These are phyloP conservation scores for Polygonum maritimum DNA, from an alignment of 148 eudicot genomes.

Conservation along the genomic window DNA sequence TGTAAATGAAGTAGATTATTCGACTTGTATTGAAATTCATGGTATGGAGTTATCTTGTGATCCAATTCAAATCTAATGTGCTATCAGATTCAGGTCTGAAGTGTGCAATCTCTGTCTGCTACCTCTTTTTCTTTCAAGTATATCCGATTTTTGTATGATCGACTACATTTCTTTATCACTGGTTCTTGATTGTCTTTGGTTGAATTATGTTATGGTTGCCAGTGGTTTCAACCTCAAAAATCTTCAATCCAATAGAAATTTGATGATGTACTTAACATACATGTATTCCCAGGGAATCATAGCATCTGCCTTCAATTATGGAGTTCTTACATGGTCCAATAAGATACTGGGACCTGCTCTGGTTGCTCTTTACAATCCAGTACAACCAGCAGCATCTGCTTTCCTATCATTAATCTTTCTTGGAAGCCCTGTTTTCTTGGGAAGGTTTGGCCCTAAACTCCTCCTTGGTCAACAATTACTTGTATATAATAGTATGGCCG, in stretches of 20 bases:
- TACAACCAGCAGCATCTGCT: conserved; percentile 87
- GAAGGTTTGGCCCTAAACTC: conserved; percentile 41
- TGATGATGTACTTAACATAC: background rate
- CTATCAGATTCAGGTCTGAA: background rate
- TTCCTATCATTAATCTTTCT: conserved; percentile 63
- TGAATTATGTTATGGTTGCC: background rate
- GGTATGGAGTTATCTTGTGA: background rate
- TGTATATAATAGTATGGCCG: background rate
- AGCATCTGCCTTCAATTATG: conserved; percentile 80
- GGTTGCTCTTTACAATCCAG: conserved; percentile 82
- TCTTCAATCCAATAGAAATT: background rate
- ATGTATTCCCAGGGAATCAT: conserved; percentile 48
- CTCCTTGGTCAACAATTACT: background rate
- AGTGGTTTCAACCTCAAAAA: background rate
- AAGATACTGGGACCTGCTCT: conserved; percentile 79
- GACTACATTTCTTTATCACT: background rate
- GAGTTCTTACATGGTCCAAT: conserved; percentile 77
- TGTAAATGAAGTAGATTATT: background rate
- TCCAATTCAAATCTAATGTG: background rate
- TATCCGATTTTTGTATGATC: background rate
- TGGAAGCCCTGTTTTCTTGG: conserved; percentile 74
- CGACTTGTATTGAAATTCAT: background rate
- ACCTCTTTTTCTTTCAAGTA: background rate
- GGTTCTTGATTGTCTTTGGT: background rate
- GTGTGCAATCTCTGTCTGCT: background rate